Conservation (phyloP, 2,329 filamentous ascomycete species). For the Xylariaceae sp. region DNA sequence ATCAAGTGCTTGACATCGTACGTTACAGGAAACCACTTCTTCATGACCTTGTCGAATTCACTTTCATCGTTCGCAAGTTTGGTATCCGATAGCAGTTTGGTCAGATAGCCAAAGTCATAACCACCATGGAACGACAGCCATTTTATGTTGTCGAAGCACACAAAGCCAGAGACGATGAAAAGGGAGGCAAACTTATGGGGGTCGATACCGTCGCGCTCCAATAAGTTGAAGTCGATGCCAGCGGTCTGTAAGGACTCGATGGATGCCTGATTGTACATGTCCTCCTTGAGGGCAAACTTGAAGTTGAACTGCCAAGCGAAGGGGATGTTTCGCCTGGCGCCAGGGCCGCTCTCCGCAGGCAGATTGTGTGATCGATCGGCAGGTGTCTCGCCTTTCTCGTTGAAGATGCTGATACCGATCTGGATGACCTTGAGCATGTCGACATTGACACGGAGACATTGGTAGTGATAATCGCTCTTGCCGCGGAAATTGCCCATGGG, state of each 20-base stretch:
- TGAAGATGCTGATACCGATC: conserved; percentile 91
- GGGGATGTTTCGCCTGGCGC: conserved; percentile 58
- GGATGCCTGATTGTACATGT: conserved; percentile 97
- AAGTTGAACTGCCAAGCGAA: conserved; percentile 99
- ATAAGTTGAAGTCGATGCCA: conserved; percentile 85
- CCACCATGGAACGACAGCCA: conserved; percentile 98
- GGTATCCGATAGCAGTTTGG: conserved; percentile 84
- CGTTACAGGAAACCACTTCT: conserved; percentile 87
- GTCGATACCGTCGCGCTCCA: conserved; percentile 87
- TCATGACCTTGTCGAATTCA: conserved; percentile 84
- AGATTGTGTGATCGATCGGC: conserved; percentile 61
- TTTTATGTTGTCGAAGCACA: conserved; percentile 81
- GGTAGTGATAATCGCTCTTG: conserved; percentile 98
- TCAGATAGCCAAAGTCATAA: conserved; percentile 96
- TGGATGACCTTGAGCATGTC: conserved; percentile 98
- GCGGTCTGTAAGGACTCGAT: conserved; percentile 87
- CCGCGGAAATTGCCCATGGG: conserved; percentile 93
- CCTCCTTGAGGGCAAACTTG: conserved; percentile 86
- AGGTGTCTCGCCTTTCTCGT: conserved; percentile 82
- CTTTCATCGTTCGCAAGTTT: conserved; percentile 84
- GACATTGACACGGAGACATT: conserved; percentile 94
- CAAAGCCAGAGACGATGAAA: conserved; percentile 87
- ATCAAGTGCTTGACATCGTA: conserved; percentile 98
- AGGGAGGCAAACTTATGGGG: conserved; percentile 84
- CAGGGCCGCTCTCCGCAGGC: conserved; percentile 39